These are phyloP conservation scores for Cryptococcus sp. DNA, from an alignment of 1,284 basidiomycete genomes.

Conservation along the genomic window DNA sequence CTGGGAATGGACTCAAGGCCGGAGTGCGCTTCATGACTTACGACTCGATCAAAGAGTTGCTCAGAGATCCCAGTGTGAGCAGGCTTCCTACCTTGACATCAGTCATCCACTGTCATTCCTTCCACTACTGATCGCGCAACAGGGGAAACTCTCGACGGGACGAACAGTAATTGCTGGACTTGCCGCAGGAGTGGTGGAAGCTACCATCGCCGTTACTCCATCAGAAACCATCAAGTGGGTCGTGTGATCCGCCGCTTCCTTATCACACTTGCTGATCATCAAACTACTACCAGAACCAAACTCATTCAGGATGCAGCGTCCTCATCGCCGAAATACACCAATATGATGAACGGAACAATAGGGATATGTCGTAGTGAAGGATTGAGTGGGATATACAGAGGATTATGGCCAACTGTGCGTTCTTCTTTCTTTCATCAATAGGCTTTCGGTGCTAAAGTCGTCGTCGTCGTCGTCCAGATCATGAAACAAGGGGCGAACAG, in stretches of 20 bases:
- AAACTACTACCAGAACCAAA: slow-evolving; percentile 64
- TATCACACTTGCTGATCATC: no score
- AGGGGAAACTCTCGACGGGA: slow-evolving; percentile 64
- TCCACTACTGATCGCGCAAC: no score
- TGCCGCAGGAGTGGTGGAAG: slow-evolving; percentile 87
- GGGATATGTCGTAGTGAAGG: slow-evolving; percentile 80
- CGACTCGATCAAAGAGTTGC: slow-evolving; percentile 78
- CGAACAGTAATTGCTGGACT: slow-evolving; percentile 82
- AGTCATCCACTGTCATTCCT: no score
- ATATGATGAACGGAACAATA: slow-evolving; percentile 79
- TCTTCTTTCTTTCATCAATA: not conserved
- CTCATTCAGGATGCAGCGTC: slow-evolving; percentile 86
- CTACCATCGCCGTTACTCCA: slow-evolving; percentile 86
- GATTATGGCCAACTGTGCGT: slow-evolving; percentile 82
- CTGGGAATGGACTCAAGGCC: slow-evolving; percentile 81
- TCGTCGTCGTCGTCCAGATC: slow-evolving; percentile 60
- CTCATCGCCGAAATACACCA: slow-evolving; percentile 74
- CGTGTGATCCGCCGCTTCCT: no score
- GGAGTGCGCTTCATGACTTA: slow-evolving; percentile 89
- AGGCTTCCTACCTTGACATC: not conserved
- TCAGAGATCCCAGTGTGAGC: slow-evolving; percentile 74
- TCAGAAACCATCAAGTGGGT: slow-evolving; percentile 92
- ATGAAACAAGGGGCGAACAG: slow-evolving; percentile 94
- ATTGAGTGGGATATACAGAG: slow-evolving; percentile 72
- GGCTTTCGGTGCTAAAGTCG: no score